Evolutionary conservation across 2,329 filamentous ascomycete genomes (phyloP), one percentile per base, ranked within the genome.

Genomic region (Alternaria sp.): DNA sequence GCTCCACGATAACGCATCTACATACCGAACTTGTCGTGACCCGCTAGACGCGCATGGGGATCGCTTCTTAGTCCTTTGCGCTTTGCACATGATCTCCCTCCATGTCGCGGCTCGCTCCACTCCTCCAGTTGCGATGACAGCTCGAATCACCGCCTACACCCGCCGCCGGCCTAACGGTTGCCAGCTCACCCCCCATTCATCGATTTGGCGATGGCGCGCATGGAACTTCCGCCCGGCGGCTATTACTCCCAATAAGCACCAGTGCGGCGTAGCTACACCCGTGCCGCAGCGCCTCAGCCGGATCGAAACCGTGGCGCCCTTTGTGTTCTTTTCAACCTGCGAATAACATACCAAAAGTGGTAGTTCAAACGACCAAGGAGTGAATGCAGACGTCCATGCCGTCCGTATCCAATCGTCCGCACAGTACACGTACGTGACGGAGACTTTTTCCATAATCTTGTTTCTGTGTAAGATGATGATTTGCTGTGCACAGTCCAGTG

Each of bases 281-380:
- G 46, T 51, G 53, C 57, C 56, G 59, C 50, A 56, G 45, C 60
- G 65, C 65, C 65, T 45, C 65, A 65, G 43, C 65, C 65, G 59
- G 54, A 54, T 45, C 51, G 57, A 58, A 52, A 46, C 34, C 36
- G 32, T 43, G 27, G 50, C n/a, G 34, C 34, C 50, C 36, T 52
- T 27, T 27, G 50, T 27, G 10, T 40, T 41, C 25, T 52, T 30
- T 16, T 41, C 52, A 46, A n/a, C 44, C 27, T 54, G 57, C 57
- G 45, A 53, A 45, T 49, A 44, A 41, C 50, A 49, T 54, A 10
- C 55, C 27, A 51, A 18, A 50, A 32, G 36, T 20, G 54, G 10
- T 45, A 46, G 46, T 25, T 36, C 16, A 14, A n/a, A 50, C 30
- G 20, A 50, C 30, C 20, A 12, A 34, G 40, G 20, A 25, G 20